Conservation (phyloP, 495 filamentous ascomycete species). For the Trichoderma reesei region DNA sequence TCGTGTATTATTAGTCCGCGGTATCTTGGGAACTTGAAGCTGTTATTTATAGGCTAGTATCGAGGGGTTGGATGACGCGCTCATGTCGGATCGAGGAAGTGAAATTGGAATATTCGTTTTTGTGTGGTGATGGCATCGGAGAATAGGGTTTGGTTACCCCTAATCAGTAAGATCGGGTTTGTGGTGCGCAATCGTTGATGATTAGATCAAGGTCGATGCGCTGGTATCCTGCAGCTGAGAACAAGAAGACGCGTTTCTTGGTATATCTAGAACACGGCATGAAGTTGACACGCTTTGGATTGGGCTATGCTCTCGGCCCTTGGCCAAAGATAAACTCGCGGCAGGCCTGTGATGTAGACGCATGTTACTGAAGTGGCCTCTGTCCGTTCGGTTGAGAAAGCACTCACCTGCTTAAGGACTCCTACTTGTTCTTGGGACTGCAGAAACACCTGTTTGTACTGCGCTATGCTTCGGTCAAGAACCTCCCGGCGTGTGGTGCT, state of each 20-base stretch:
- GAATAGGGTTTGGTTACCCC: neutral
- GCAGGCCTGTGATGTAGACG: slow-evolving; percentile 32
- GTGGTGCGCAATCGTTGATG: neutral
- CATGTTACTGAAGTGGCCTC: slow-evolving; percentile 11
- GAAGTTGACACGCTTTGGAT: neutral
- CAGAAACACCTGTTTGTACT: slow-evolving; percentile 77
- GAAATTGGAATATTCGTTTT: neutral
- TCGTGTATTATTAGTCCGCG: too few species aligned
- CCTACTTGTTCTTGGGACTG: slow-evolving; percentile 63
- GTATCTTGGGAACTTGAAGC: neutral
- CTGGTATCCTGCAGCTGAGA: neutral
- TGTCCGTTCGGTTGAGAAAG: neutral
- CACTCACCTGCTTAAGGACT: slow-evolving; percentile 61
- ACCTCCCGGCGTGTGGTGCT: slow-evolving; percentile 60
- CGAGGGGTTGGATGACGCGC: neutral
- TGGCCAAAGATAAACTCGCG: slow-evolving; percentile 35
- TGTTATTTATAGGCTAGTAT: neutral
- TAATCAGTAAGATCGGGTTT: neutral
- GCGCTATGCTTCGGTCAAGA: slow-evolving; percentile 66
- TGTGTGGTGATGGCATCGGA: neutral
- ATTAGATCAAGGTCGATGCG: neutral
- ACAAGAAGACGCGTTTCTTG: neutral
- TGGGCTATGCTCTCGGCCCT: slow-evolving; percentile 15
- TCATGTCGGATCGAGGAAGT: neutral
- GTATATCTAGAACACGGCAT: neutral